phyloP scores from a whole-genome alignment of 116 monocot species.

The Phalaenopsis hybrid region DNA sequence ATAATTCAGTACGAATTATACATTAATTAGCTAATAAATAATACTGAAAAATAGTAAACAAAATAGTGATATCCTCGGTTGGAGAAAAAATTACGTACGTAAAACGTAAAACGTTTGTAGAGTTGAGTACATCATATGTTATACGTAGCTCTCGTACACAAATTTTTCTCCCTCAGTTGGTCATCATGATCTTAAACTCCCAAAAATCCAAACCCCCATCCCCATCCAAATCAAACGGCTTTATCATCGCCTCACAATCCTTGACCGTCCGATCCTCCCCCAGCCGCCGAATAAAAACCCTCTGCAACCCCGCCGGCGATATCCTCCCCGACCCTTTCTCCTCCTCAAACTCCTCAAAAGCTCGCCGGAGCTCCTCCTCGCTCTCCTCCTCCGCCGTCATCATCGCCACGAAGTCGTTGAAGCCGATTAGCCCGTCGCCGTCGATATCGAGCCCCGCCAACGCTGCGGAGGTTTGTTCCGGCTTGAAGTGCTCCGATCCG shows the following conservation, averaged over 20 bases:
- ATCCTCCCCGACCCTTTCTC: constrained; percentile 9
- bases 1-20: too few species aligned
- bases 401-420: constrained; percentile 10
- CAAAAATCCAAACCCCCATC: constrained; percentile 13
- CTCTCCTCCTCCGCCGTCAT: constrained; percentile 6
- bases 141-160: too few species aligned
- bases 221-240: constrained; percentile 13
- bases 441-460: constrained; percentile 5
- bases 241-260: constrained; percentile 13
- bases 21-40: too few species aligned
- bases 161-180: too few species aligned
- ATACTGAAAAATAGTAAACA: too few species aligned
- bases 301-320: constrained; percentile 7
- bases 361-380: constrained; percentile 2
- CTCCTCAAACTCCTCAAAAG: constrained; percentile 3
- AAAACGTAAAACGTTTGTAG: too few species aligned
- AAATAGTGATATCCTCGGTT: too few species aligned
- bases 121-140: too few species aligned
- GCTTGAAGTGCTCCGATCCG: too few species aligned
- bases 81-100: too few species aligned
- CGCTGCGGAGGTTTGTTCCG: too few species aligned
- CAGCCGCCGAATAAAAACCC: background rate
- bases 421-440: constrained; percentile 8
- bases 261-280: constrained; percentile 3
- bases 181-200: constrained; percentile 16